Evolutionary conservation across 176 grass and related monocot species (phyloP).

Genomic region (Olyra latifolia): DNA sequence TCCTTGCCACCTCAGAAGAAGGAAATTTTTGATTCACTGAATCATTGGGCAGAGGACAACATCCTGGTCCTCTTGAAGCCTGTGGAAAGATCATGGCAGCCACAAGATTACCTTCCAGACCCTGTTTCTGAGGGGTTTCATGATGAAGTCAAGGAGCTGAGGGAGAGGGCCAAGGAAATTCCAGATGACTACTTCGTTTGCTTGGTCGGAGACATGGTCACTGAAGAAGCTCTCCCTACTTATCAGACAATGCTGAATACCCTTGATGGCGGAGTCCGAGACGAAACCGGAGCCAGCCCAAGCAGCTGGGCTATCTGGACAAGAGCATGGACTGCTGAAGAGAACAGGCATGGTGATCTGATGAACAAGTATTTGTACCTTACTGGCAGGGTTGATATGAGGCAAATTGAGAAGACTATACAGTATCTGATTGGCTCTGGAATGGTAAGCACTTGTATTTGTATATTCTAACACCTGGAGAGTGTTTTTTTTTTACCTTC

Average conservation of each 20-base stretch:
- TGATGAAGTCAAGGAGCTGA: slow-evolving; percentile 25
- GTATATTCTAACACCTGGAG: background rate
- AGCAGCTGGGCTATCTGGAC: slow-evolving; percentile 46
- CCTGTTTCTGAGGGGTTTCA: slow-evolving; percentile 16
- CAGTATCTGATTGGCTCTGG: slow-evolving; percentile 40
- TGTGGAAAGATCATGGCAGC: slow-evolving; percentile 54
- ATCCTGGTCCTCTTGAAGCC: slow-evolving; percentile 42
- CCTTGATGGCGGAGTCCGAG: slow-evolving; percentile 43
- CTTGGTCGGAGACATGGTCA: slow-evolving; percentile 43
- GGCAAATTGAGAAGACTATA: slow-evolving; percentile 40
- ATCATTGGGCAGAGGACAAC: slow-evolving; percentile 35
- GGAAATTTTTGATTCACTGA: slow-evolving; percentile 44
- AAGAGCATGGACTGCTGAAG: slow-evolving; percentile 37
- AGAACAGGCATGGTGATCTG: slow-evolving; percentile 46
- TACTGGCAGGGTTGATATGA: slow-evolving; percentile 31
- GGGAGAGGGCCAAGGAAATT: background rate
- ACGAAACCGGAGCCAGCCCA: slow-evolving; percentile 35
- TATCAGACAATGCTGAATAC: slow-evolving; percentile 56
- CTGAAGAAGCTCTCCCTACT: slow-evolving; percentile 43
- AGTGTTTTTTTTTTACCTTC: background rate
- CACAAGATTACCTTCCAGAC: slow-evolving; percentile 52
- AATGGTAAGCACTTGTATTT: slow-evolving; percentile 29
- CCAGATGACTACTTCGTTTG: slow-evolving; percentile 33
- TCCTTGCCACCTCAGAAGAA: slow-evolving; percentile 48
- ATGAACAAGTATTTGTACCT: slow-evolving; percentile 45